Conservation (phyloP, 495 filamentous ascomycete genomes). For the Stereocaulon alpinum region DNA sequence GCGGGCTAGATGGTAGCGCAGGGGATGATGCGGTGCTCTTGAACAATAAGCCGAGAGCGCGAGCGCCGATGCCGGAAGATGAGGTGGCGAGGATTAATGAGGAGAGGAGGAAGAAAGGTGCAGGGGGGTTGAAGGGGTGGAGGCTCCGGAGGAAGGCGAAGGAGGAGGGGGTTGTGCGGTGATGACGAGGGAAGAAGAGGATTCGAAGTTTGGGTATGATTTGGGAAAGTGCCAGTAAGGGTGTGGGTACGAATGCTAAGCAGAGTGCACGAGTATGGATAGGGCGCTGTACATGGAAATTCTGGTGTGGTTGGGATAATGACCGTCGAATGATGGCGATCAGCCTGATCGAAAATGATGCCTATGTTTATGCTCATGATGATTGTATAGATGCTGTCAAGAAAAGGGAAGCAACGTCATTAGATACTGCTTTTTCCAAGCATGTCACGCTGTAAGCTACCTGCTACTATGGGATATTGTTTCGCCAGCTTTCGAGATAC, state of each 20-base stretch:
- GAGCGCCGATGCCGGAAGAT: not conserved
- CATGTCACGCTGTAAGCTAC: not conserved
- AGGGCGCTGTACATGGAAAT: not conserved
- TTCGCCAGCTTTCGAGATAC: not conserved
- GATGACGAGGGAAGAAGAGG: not conserved
- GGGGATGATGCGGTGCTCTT: not conserved
- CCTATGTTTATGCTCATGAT: too few species aligned
- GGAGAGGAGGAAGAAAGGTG: not conserved
- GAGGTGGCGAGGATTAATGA: not conserved
- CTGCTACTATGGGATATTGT: conserved; percentile 1
- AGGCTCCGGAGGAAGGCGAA: not conserved
- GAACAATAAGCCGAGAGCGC: not conserved
- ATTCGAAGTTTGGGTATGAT: not conserved
- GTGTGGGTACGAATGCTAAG: too few species aligned
- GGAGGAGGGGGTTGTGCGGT: not conserved
- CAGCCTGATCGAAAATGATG: not conserved
- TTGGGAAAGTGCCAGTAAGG: too few species aligned
- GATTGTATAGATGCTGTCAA: not conserved
- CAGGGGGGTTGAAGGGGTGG: not conserved
- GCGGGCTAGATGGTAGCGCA: not conserved
- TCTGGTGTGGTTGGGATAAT: too few species aligned
- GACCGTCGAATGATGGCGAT: not conserved
- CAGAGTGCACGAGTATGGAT: too few species aligned
- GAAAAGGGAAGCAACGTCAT: not conserved
- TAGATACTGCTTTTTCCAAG: not conserved